phyloP scores from a whole-genome alignment of 2,329 filamentous ascomycete species.

The Sporothrix brasiliensis region DNA sequence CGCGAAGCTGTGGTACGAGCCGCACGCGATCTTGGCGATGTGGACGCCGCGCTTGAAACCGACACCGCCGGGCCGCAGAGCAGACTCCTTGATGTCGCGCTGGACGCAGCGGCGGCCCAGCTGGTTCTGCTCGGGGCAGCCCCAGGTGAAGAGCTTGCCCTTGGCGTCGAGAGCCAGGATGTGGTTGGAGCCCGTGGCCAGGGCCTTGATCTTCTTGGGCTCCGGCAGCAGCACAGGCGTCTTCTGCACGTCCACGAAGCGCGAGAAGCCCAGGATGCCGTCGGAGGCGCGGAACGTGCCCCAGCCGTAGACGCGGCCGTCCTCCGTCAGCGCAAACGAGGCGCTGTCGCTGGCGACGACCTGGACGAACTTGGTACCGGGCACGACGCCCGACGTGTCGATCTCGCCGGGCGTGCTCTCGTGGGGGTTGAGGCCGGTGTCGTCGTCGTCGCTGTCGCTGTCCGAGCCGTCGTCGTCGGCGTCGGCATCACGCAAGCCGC shows the following conservation, averaged over 20 bases:
- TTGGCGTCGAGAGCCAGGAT: constrained; percentile 67
- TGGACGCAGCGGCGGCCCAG: constrained; percentile 64
- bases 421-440: constrained; percentile 60
- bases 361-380: constrained; percentile 52
- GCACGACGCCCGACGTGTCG: constrained; percentile 48
- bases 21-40: constrained; percentile 65
- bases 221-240: constrained; percentile 60
- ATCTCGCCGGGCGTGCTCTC: constrained; percentile 66
- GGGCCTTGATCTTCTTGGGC: constrained; percentile 66
- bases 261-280: constrained; percentile 50
- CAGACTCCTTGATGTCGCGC: constrained; percentile 49
- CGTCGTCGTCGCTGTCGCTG: constrained; percentile 41
- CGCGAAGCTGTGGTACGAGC: constrained; percentile 82
- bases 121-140: constrained; percentile 69
- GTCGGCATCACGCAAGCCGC: constrained; percentile 59
- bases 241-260: constrained; percentile 46
- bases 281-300: constrained; percentile 71
- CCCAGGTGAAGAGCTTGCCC: constrained; percentile 70
- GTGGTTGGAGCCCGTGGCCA: constrained; percentile 71
- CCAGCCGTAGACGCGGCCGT: constrained; percentile 80
- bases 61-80: constrained; percentile 44
- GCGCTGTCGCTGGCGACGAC: constrained; percentile 74
- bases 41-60: constrained; percentile 56
- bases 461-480: constrained; percentile 48
- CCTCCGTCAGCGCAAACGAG: constrained; percentile 73